Conservation (phyloP, 2,329 filamentous ascomycete genomes). For the Penicillium hordei region DNA sequence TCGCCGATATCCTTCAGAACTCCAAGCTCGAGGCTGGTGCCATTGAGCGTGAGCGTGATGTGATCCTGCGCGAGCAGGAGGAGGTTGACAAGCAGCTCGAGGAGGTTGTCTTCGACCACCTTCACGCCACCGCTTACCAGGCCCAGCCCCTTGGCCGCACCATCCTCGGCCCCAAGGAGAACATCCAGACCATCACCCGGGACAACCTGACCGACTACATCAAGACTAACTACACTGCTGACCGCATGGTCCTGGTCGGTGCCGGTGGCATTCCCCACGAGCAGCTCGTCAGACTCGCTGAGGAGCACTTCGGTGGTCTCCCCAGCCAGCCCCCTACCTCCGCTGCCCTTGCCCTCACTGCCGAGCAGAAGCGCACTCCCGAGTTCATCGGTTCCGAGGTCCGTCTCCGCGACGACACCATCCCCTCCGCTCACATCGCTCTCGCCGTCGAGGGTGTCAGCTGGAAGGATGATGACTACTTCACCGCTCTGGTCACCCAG, state of each 20-base stretch:
- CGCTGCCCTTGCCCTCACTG: slow-evolving; percentile 68
- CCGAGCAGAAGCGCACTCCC: slow-evolving; percentile 78
- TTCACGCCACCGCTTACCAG: slow-evolving; percentile 98
- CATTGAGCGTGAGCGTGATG: slow-evolving; percentile 96
- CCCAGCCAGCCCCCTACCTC: slow-evolving; percentile 73
- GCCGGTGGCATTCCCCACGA: slow-evolving; percentile 92
- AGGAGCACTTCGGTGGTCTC: slow-evolving; percentile 87
- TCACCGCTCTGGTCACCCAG: slow-evolving; percentile 94
- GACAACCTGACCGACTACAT: slow-evolving; percentile 93
- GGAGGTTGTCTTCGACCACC: slow-evolving; percentile 98
- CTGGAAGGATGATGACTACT: slow-evolving; percentile 99
- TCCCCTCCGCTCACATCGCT: slow-evolving; percentile 95
- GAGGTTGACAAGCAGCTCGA: slow-evolving; percentile 99
- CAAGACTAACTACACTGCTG: slow-evolving; percentile 99
- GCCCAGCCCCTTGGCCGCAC: slow-evolving; percentile 94
- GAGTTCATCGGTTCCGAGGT: slow-evolving; percentile 97
- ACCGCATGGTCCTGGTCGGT: slow-evolving; percentile 98
- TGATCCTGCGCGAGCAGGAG: slow-evolving; percentile 97
- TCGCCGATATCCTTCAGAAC: slow-evolving; percentile 98
- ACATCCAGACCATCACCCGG: slow-evolving; percentile 93
- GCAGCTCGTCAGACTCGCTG: slow-evolving; percentile 90
- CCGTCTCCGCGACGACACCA: slow-evolving; percentile 90
- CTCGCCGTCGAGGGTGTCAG: slow-evolving; percentile 98
- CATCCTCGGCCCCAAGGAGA: slow-evolving; percentile 95
- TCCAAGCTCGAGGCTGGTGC: slow-evolving; percentile 92